phyloP scores from a whole-genome alignment of 352 stramenopile species.

The Globisporangium yorkense region DNA sequence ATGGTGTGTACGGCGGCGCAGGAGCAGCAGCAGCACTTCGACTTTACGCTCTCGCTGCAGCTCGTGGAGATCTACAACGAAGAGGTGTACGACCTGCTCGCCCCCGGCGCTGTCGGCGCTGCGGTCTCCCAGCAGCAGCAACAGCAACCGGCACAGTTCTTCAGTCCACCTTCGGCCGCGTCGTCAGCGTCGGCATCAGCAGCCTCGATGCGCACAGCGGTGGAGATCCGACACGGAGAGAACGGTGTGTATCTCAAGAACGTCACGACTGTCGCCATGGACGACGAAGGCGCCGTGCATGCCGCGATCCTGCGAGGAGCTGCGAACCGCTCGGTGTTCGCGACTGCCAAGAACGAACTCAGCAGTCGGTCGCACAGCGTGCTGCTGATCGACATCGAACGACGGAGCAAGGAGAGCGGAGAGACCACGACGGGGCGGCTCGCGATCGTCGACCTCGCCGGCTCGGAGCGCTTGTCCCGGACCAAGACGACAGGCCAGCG shows the following conservation, averaged over 20 bases:
- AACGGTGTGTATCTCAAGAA: slow-evolving; percentile 68
- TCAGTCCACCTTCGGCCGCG: slow-evolving; percentile 7
- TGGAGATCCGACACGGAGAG: slow-evolving; percentile 74
- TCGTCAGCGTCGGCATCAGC: slow-evolving; percentile 4
- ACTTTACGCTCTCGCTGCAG: slow-evolving; percentile 44
- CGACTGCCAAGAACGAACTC: slow-evolving; percentile 26
- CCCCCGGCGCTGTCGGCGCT: neutral
- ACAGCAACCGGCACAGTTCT: slow-evolving; percentile 6
- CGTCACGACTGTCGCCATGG: slow-evolving; percentile 31
- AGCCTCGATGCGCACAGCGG: slow-evolving; percentile 6
- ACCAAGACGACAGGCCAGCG: slow-evolving; percentile 28
- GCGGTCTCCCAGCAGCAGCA: neutral
- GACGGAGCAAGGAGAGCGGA: slow-evolving; percentile 37
- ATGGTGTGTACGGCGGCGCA: slow-evolving; percentile 32
- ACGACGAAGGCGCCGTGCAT: slow-evolving; percentile 29
- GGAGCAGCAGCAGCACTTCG: slow-evolving; percentile 42
- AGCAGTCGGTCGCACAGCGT: slow-evolving; percentile 58
- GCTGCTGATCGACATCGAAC: slow-evolving; percentile 47
- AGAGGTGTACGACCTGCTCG: slow-evolving; percentile 75
- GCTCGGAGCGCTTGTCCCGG: slow-evolving; percentile 63
- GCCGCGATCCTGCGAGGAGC: slow-evolving; percentile 30
- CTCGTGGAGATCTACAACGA: slow-evolving; percentile 88
- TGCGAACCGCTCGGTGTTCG: slow-evolving; percentile 22
- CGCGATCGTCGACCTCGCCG: slow-evolving; percentile 72
- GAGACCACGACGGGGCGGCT: slow-evolving; percentile 38